Base-by-base conservation (phyloP, 331 rosid genomes). In the Quercus tomentella region DNA sequence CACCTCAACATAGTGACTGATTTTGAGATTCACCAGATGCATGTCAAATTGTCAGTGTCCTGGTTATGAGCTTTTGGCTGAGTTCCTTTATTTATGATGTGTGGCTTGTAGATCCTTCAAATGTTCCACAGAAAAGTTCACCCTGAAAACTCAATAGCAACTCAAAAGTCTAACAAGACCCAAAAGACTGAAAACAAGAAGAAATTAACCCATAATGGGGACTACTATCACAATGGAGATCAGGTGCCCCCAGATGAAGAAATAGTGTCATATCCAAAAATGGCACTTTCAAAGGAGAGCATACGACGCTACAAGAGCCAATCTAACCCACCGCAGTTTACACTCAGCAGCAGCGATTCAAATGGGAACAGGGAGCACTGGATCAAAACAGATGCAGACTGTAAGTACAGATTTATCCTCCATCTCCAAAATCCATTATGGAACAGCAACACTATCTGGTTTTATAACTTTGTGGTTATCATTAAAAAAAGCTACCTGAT, bases 371-470 rank as follows among this genome's bases (percentile, higher is more conserved):
- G 81, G 76, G 98, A 93, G 88, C 97, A 91, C 72, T 96, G 99
- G 99, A 92, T 96, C 91, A 93, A 88, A 82, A 93, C 99, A 62
- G 99, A 93, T 82, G 93, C 92, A 66, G 98, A 96, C 81, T 96
- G 99, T 96, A 92, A 96, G 98, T 78, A 45, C 21, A 22, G 20
- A 22, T 35, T 31, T 20, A 43, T 45, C 28, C 10, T 23, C 43
- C 8, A 12, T 25, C 58, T 70, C 20, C 54, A 30, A 65, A 16
- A 4, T 65, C 45, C 5, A 66, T 20, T 66, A 7, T 22, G 9
- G 45, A 66, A 22, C 43, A 12, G 4, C 23, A 66, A 58, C 43
- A 12, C 71, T 43, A 66, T 26, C 18, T 15, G 71, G 45, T 33
- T 35, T 20, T n/a, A 5, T 43, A 71, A 25, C 14, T 45, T 41